Evolutionary conservation across 2,329 filamentous ascomycete genomes (phyloP), one percentile per base, ranked within the genome.

Genomic region (Cladosporium sp.): DNA sequence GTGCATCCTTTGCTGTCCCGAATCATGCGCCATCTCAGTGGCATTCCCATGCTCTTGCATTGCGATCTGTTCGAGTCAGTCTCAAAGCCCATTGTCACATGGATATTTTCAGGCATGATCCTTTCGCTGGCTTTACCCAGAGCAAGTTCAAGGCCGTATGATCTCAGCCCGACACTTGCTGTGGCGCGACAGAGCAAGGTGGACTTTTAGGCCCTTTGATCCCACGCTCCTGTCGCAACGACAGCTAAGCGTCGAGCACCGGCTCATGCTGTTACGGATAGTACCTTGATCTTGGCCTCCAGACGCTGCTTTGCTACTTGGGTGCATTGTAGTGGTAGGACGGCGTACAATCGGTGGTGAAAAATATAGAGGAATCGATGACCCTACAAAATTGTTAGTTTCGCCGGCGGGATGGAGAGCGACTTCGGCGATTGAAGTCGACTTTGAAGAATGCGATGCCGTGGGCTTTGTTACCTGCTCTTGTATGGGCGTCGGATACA

Each of bases 131-230:
- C 64, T 67, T 76, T 72, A 69, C 70, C 72, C 69, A 73, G 72
- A 73, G 74, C 73, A 75, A 76, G 73, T 76, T 76, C 71, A 63
- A 74, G 52, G 60, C 74, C 74, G 74, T 76, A 68, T 76, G 57
- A 62, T 76, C 74, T 76, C 73, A 76, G 73, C 73, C 41, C 35
- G 35, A 50, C 48, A 36, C 15, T 38, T 32, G 20, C 47, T 20
- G 11, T 18, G 47, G 20, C 32, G 30, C 47, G 12, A 50, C 40
- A 38, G 8, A 35, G 18, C 38, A 11, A 27, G 18, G n/a, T n/a
- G n/a, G n/a, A n/a, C n/a, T n/a, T n/a, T n/a, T n/a, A n/a, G n/a
- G n/a, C n/a, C 13, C 5, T 5, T 27, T 9, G 22, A 9, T 27
- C 22, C 22, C 22, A 15, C n/a, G 32, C 32, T 15, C n/a, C 13